These are phyloP conservation scores for Boletus vinaceobasis DNA, from an alignment of 768 basidiomycete species.

Conservation along the genomic window DNA sequence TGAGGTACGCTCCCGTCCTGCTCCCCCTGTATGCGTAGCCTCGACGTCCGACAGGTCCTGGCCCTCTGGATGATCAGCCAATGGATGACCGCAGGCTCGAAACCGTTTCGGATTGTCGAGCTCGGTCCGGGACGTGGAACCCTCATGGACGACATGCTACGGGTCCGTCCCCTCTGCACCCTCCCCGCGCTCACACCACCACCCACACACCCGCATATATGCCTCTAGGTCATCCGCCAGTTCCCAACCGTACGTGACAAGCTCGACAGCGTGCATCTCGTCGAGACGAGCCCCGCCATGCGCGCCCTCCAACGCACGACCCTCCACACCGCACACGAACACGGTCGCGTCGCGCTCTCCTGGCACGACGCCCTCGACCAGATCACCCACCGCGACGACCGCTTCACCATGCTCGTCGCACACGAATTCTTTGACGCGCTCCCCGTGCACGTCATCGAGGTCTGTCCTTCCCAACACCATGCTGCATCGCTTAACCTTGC, in stretches of 20 bases:
- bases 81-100: conserved; percentile 57
- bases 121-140: conserved; percentile 94
- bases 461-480: conserved; percentile 28
- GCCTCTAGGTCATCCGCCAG: conserved; percentile 48
- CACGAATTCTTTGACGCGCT: conserved; percentile 99
- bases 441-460: conserved; percentile 87
- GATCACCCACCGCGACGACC: conserved; percentile 44
- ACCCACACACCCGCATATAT: background rate
- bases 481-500: background rate
- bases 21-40: background rate
- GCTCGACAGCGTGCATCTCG: conserved; percentile 60
- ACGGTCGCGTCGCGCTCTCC: conserved; percentile 38
- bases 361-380: conserved; percentile 80
- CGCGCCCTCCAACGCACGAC: conserved; percentile 56
- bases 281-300: conserved; percentile 77
- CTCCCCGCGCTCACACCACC: background rate
- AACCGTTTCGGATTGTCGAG: conserved; percentile 71
- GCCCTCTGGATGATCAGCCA: conserved; percentile 83
- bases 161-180: conserved; percentile 44
- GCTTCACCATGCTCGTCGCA: conserved; percentile 83
- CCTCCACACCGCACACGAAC: conserved; percentile 35
- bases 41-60: conserved; percentile 56
- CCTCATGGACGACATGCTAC: conserved; percentile 82
- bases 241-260: conserved; percentile 36
- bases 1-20: conserved; percentile 59